phyloP scores from a whole-genome alignment of 2,329 filamentous ascomycete species.

The Paecilomyces variotii region DNA sequence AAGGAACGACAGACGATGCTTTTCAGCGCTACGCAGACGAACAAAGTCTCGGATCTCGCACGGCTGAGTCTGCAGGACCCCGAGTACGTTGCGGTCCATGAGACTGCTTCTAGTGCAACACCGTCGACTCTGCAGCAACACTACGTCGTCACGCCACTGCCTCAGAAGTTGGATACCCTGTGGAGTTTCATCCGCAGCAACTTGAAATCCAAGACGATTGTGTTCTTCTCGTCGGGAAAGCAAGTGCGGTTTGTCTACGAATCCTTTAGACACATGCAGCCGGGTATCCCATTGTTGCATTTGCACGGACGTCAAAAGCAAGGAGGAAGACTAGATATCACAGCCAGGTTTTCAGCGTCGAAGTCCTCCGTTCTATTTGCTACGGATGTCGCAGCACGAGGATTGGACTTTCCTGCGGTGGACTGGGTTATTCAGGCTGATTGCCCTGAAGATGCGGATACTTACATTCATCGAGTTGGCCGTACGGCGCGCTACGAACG shows the following conservation, averaged over 20 bases:
- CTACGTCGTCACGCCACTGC: slow-evolving; percentile 76
- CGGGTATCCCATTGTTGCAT: slow-evolving; percentile 86
- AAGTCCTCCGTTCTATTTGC: slow-evolving; percentile 86
- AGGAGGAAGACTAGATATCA: slow-evolving; percentile 77
- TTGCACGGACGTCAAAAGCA: slow-evolving; percentile 93
- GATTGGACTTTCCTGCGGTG: slow-evolving; percentile 90
- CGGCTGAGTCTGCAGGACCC: slow-evolving; percentile 81
- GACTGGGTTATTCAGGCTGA: slow-evolving; percentile 99
- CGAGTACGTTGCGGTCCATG: slow-evolving; percentile 91
- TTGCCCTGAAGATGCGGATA: slow-evolving; percentile 92
- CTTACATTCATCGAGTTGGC: slow-evolving; percentile 94
- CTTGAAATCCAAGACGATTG: slow-evolving; percentile 87
- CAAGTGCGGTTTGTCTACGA: slow-evolving; percentile 96
- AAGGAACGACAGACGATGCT: slow-evolving; percentile 80
- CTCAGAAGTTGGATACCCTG: slow-evolving; percentile 83
- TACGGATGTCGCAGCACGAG: slow-evolving; percentile 89
- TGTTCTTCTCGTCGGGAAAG: slow-evolving; percentile 92
- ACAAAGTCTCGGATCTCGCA: slow-evolving; percentile 84
- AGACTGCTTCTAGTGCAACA: slow-evolving; percentile 69
- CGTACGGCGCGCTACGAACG: slow-evolving; percentile 90
- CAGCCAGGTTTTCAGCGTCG: slow-evolving; percentile 68
- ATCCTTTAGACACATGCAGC: slow-evolving; percentile 83
- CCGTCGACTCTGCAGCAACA: slow-evolving; percentile 81
- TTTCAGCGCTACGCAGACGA: slow-evolving; percentile 94
- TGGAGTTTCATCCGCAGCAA: slow-evolving; percentile 90